Percentiles rank a stretch among this genome's conserved stretches.
phyloP scores from a whole-genome alignment of 1,284 basidiomycete genomes.

The Ganoderma meredithae region DNA sequence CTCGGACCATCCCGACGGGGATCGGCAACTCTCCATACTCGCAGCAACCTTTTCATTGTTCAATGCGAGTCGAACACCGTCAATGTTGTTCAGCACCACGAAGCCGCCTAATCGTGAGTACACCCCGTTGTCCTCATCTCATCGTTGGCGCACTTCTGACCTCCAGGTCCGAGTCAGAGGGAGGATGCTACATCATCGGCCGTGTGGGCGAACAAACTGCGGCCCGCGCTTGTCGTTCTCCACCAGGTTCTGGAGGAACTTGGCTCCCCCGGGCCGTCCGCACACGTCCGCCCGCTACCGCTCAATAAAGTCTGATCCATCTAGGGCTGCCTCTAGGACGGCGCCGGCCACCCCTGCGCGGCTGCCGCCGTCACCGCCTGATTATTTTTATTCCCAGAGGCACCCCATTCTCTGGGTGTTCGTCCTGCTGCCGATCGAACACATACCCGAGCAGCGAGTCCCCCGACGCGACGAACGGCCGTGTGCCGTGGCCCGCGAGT shows the following conservation, averaged over 20 bases:
- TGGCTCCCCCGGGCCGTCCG: too few species aligned
- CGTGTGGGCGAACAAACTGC: constrained; percentile 9
- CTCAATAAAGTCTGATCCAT: too few species aligned
- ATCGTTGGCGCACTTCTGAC: background rate
- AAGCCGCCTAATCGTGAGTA: constrained; percentile 12
- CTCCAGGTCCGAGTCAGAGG: constrained; percentile 12
- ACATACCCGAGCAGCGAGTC: too few species aligned
- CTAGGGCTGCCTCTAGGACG: too few species aligned
- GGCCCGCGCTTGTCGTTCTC: constrained; percentile 1
- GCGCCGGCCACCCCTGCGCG: too few species aligned
- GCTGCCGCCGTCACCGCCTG: too few species aligned
- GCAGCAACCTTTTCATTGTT: constrained; percentile 11
- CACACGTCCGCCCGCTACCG: too few species aligned
- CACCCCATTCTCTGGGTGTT: too few species aligned
- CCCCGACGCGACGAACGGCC: too few species aligned
- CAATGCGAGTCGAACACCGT: constrained; percentile 11
- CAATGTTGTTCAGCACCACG: constrained; percentile 12
- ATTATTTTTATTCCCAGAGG: too few species aligned
- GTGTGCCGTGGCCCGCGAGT: too few species aligned
- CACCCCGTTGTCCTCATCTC: background rate
- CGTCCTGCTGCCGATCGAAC: too few species aligned
- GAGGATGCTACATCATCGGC: constrained; percentile 12
- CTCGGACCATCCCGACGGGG: constrained; percentile 12
- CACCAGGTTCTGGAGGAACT: constrained; percentile 8
- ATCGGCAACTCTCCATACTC: background rate